phyloP scores from a whole-genome alignment of 2,329 filamentous ascomycete genomes.

The Cladophialophora psammophila region DNA sequence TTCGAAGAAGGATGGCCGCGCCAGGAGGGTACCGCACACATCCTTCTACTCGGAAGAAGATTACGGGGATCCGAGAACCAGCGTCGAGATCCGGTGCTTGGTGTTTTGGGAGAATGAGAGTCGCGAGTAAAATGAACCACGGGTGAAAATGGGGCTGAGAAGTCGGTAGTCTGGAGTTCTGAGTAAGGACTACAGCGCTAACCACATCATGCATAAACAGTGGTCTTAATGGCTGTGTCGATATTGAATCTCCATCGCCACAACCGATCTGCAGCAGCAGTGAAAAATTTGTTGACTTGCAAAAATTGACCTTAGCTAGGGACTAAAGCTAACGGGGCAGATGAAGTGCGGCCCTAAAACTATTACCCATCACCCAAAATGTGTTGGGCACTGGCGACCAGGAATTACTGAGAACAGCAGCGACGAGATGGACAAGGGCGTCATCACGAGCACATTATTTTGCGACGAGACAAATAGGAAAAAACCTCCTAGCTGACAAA shows the following conservation, averaged over 20 bases:
- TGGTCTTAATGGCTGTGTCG: too few relatives aligned
- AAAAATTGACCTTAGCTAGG: too few relatives aligned
- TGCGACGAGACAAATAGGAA: background rate
- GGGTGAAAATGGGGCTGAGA: background rate
- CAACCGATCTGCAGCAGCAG: too few relatives aligned
- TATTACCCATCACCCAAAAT: background rate
- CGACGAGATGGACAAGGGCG: background rate
- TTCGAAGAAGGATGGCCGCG: slow-evolving; percentile 59
- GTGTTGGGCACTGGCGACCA: background rate
- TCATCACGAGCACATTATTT: background rate
- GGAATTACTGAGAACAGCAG: background rate
- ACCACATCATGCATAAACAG: too few relatives aligned
- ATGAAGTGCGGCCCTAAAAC: background rate
- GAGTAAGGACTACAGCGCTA: too few relatives aligned
- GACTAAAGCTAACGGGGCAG: background rate
- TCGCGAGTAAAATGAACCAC: background rate
- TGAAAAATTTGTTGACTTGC: too few relatives aligned
- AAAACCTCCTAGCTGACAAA: slow-evolving; percentile 22
- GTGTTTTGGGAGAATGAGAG: slow-evolving; percentile 30
- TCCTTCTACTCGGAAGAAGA: slow-evolving; percentile 60
- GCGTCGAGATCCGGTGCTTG: slow-evolving; percentile 61
- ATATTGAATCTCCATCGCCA: too few relatives aligned
- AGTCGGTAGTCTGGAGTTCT: too few relatives aligned
- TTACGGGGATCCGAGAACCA: slow-evolving; percentile 54
- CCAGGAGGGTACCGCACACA: slow-evolving; percentile 60